These are phyloP conservation scores for Pichia sp. DNA, from an alignment of 1,139 yeast genomes.

Conservation along the genomic window DNA sequence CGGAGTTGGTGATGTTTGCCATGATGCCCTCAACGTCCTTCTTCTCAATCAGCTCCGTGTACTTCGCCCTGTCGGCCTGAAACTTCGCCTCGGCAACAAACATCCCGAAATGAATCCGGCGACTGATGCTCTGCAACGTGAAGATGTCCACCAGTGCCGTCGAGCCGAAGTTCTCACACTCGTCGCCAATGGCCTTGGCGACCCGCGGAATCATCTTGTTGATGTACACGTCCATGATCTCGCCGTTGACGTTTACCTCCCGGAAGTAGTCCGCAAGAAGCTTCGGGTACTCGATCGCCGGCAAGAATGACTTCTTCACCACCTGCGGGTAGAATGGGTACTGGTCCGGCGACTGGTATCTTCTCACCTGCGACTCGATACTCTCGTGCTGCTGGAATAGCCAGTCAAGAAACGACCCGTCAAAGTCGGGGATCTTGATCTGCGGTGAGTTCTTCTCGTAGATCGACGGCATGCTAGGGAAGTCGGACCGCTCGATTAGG, in stretches of 20 bases:
- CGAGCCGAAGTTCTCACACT: constrained; percentile 81
- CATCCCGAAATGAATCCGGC: constrained; percentile 94
- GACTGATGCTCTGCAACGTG: constrained; percentile 79
- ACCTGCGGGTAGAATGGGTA: constrained; percentile 80
- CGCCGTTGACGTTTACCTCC: constrained; percentile 71
- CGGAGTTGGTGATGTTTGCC: constrained; percentile 76
- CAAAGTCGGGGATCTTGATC: constrained; percentile 54
- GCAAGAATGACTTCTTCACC: constrained; percentile 66
- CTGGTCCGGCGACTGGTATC: constrained; percentile 95
- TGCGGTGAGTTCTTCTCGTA: constrained; percentile 57
- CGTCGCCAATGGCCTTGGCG: constrained; percentile 68
- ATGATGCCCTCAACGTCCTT: constrained; percentile 72
- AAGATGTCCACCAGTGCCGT: constrained; percentile 84
- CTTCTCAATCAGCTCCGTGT: constrained; percentile 59
- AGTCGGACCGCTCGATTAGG: constrained; percentile 89
- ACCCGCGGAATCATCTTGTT: constrained; percentile 69
- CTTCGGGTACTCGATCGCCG: constrained; percentile 73
- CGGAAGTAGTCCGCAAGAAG: constrained; percentile 69
- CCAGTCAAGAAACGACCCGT: constrained; percentile 88
- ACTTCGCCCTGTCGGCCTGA: constrained; percentile 60
- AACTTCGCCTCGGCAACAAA: constrained; percentile 96
- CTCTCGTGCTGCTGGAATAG: constrained; percentile 70
- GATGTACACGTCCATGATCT: constrained; percentile 65
- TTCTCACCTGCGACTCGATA: constrained; percentile 77
- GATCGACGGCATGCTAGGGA: constrained; percentile 69